These are phyloP conservation scores for Citrullus amarus DNA, from an alignment of 306 rosid genomes.

Conservation along the genomic window DNA sequence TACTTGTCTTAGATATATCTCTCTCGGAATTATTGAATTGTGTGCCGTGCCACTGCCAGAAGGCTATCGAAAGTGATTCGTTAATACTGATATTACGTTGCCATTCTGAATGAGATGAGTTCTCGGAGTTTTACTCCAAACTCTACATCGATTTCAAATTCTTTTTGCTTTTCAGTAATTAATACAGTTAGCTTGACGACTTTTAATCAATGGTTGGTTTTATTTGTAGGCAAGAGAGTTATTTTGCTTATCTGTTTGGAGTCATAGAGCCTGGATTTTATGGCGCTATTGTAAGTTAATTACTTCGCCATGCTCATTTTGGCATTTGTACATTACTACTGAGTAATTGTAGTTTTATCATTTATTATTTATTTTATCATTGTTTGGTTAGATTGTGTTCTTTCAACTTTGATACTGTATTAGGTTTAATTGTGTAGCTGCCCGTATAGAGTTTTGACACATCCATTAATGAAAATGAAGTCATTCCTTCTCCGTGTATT, in stretches of 20 bases:
- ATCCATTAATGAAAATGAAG: not conserved
- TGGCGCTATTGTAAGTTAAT: constrained; percentile 67
- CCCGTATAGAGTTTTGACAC: not conserved
- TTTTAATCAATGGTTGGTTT: not conserved
- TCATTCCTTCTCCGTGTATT: not conserved
- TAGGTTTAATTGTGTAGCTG: not conserved
- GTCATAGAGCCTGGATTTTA: constrained; percentile 75
- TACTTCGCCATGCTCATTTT: not conserved
- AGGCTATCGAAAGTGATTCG: not conserved
- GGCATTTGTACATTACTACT: not conserved
- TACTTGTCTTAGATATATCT: not conserved
- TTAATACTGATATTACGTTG: not conserved
- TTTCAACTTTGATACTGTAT: not conserved
- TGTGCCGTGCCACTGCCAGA: not conserved
- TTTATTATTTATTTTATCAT: not conserved
- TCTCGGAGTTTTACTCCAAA: not conserved
- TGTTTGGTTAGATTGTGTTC: not conserved
- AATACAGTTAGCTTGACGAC: not conserved
- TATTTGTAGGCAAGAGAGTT: constrained; percentile 69
- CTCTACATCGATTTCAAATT: not conserved
- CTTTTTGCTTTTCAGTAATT: not conserved
- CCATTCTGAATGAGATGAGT: not conserved
- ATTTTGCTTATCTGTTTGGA: constrained; percentile 84
- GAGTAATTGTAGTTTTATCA: not conserved
- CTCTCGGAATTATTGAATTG: not conserved